Evolutionary conservation across 805 yeast genomes (phyloP), one percentile per base, ranked within the genome.

Genomic region (Nakazawaea holstii): DNA sequence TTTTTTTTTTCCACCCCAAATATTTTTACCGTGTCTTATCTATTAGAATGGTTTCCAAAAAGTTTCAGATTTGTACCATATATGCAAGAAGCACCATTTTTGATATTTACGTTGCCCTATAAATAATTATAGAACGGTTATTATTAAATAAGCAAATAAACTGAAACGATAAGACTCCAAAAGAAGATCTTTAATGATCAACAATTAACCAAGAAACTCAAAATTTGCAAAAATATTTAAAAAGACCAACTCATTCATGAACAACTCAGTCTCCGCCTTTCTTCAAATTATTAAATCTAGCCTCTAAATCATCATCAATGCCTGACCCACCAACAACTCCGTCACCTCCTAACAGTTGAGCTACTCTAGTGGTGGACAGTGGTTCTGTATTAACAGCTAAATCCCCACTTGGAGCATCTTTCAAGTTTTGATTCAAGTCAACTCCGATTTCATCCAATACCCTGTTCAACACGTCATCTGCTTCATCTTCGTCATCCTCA

Each of bases 401-500:
- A 13, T 44, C 39, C 6, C 62, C 67, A 39, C 53, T 65, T 3
- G 81, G 81, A 8, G 75, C 70, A 40, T 70, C 74, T 53, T 68
- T 69, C 59, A 79, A 63, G 46, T 62, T 73, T 38, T 71, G 59
- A 54, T 74, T 76, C 61, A 94, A 68, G 60, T 88, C 96, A 35
- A 95, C 85, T 52, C 98, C 99, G 60, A 94, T 89, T 64, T 94
- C 99, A 62, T 94, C 99, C 59, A 94, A 72, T 0, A 95, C 97
- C 64, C 84, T 88, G 59, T 83, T 80, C 43, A 95, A 94, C 44
- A 91, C 85, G 58, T 90, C 96, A 59, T 91, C 97, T 3, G 86
- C 84, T 63, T 91, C 96, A 54, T 85, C 94, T 49, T 67, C 70
- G 53, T 86, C 95, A 51, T 87, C 95, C 24, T 78, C 89, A 54